A percentile compares a stretch with the other conserved stretches of the same genome.
Conservation (phyloP, 306 rosid species). For the Cucurbita pepo region DNA sequence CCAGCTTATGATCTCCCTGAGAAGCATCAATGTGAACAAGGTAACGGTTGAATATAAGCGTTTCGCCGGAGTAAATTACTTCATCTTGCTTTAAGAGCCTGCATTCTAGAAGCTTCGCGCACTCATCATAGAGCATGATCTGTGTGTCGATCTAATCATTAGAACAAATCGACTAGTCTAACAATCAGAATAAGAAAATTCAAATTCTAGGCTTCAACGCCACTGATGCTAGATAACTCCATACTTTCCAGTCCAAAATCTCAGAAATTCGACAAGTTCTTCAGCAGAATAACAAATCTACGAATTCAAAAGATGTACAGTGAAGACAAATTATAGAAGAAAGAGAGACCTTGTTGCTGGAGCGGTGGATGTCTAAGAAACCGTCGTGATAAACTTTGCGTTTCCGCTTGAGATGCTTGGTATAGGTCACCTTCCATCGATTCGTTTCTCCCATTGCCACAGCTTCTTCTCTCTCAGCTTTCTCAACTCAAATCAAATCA, state of each 20-base stretch:
- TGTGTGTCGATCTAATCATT: conserved; percentile 5
- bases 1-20: conserved; percentile 22
- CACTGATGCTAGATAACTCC: background rate
- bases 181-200: background rate
- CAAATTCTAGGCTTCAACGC: background rate
- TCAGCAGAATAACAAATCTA: background rate
- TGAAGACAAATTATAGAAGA: background rate
- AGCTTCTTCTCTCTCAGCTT: background rate
- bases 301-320: background rate
- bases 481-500: background rate
- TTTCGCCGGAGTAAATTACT: conserved; percentile 33
- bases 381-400: conserved; percentile 77
- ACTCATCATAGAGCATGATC: conserved; percentile 54
- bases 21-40: conserved; percentile 42
- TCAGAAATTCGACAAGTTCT: background rate
- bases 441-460: conserved; percentile 35
- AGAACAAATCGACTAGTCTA: background rate
- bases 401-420: conserved; percentile 66
- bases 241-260: background rate
- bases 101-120: conserved; percentile 53
- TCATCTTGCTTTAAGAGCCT: conserved; percentile 53
- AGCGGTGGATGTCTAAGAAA: conserved; percentile 34
- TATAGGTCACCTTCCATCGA: conserved; percentile 70
- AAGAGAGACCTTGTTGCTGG: conserved; percentile 47
- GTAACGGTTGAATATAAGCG: conserved; percentile 26